Conservation (phyloP, 2,329 filamentous ascomycete genomes). For the Ascocoryne sarcoides region DNA sequence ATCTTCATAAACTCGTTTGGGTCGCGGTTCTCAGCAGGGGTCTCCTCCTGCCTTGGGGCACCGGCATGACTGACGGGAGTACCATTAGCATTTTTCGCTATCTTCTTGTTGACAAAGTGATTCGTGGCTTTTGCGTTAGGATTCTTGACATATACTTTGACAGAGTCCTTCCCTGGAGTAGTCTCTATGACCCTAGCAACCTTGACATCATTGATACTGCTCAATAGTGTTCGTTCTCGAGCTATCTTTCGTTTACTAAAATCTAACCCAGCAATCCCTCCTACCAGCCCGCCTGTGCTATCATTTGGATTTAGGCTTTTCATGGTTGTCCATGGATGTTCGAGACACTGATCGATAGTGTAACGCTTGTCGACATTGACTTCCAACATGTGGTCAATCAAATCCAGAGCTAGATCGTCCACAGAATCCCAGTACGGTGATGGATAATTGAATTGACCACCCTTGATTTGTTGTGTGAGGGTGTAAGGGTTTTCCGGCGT, state of each 20-base stretch:
- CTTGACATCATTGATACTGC: constrained; percentile 68
- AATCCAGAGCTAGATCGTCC: constrained; percentile 75
- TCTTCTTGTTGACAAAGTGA: constrained; percentile 34
- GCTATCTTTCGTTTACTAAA: constrained; percentile 73
- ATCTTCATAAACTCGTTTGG: constrained; percentile 73
- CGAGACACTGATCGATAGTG: constrained; percentile 81
- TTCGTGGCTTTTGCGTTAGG: constrained; percentile 34
- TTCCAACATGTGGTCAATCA: constrained; percentile 91
- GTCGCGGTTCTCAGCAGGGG: constrained; percentile 58
- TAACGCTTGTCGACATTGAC: constrained; percentile 78
- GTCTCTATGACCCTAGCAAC: constrained; percentile 42
- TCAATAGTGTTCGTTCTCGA: constrained; percentile 79
- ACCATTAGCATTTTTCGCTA: constrained; percentile 25
- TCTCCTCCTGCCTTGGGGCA: constrained; percentile 46
- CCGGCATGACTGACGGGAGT: constrained; percentile 16
- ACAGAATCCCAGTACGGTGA: constrained; percentile 93
- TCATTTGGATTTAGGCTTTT: constrained; percentile 56
- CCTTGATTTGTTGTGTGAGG: constrained; percentile 81
- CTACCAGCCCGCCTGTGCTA: constrained; percentile 86
- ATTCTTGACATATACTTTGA: constrained; percentile 74
- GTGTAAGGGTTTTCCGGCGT: constrained; percentile 74
- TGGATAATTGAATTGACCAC: constrained; percentile 85
- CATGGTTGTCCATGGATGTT: constrained; percentile 81
- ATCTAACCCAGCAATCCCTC: constrained; percentile 73
- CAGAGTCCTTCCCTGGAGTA: constrained; percentile 43